A percentile compares a stretch with the other conserved stretches of the same genome.
Evolutionary conservation across 305 asterid species (phyloP).

Genomic region (Solanum hybrid): DNA sequence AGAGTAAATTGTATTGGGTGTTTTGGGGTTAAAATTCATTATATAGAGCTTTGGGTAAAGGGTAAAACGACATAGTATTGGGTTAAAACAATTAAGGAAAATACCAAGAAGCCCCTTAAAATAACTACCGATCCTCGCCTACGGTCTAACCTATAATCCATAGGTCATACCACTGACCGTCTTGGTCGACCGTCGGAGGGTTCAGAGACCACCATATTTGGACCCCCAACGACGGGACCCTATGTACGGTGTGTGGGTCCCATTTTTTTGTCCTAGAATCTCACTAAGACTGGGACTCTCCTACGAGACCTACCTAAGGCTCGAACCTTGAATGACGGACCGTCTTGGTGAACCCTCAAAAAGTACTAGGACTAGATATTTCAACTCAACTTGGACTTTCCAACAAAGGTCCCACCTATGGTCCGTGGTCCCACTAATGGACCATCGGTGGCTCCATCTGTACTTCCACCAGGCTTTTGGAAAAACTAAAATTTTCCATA

Average conservation of each 20-base stretch:
- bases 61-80: neutral
- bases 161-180: neutral
- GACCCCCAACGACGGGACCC: neutral
- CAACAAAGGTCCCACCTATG: neutral
- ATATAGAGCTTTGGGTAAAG: neutral
- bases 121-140: neutral
- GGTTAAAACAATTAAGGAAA: neutral
- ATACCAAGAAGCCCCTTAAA: neutral
- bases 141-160: neutral
- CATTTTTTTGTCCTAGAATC: neutral
- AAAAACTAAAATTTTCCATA: neutral
- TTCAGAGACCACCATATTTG: neutral
- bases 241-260: neutral
- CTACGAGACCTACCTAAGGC: neutral
- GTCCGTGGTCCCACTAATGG: neutral
- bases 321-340: neutral
- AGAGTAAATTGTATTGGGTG: neutral
- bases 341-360: neutral
- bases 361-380: neutral
- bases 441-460: neutral
- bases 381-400: neutral
- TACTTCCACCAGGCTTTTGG: neutral
- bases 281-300: neutral
- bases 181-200: neutral
- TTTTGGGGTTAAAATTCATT: neutral